Evolutionary conservation across 805 yeast genomes (phyloP).

Genomic region (Kuraishia molischiana): DNA sequence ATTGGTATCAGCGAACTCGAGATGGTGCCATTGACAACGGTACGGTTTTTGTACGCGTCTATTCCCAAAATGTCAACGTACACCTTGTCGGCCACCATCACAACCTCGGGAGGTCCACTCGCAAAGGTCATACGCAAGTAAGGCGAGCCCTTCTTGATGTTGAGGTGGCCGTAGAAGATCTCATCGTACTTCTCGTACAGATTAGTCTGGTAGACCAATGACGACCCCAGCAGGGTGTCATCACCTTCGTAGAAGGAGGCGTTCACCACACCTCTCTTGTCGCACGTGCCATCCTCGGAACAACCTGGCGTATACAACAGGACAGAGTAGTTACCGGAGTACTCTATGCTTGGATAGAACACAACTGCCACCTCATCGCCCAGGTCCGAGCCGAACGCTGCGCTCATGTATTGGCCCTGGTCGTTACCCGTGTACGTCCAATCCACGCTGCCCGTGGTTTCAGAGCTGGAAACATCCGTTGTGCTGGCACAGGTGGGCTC

Average conservation of each 20-base stretch:
- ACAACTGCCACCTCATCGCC: conserved; percentile 29
- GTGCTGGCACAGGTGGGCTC: conserved; percentile 45
- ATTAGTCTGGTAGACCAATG: conserved; percentile 70
- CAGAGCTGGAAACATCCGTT: conserved; percentile 5
- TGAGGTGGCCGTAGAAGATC: conserved; percentile 60
- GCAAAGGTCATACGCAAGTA: conserved; percentile 27
- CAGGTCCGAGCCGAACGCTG: conserved; percentile 11
- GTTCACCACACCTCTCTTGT: conserved; percentile 63
- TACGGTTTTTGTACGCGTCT: conserved; percentile 25
- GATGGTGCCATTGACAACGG: conserved; percentile 14
- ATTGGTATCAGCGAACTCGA: conserved; percentile 20
- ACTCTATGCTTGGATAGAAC: conserved; percentile 59
- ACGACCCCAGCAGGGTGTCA: conserved; percentile 29
- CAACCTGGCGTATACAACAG: conserved; percentile 87
- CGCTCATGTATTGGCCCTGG: conserved; percentile 2
- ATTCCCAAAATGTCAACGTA: conserved; percentile 37
- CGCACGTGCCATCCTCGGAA: conserved; percentile 53
- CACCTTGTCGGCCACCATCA: conserved; percentile 66
- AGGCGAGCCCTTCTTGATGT: conserved; percentile 30
- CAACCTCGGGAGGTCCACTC: conserved; percentile 19
- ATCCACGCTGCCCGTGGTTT: conserved; percentile 7
- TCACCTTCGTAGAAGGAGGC: conserved; percentile 52
- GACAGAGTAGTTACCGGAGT: conserved; percentile 68
- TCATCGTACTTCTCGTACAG: conserved; percentile 71
- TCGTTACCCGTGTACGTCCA: conserved; percentile 13